These are phyloP conservation scores for Carpinus viminea DNA, from an alignment of 306 rosid species.

Conservation along the genomic window DNA sequence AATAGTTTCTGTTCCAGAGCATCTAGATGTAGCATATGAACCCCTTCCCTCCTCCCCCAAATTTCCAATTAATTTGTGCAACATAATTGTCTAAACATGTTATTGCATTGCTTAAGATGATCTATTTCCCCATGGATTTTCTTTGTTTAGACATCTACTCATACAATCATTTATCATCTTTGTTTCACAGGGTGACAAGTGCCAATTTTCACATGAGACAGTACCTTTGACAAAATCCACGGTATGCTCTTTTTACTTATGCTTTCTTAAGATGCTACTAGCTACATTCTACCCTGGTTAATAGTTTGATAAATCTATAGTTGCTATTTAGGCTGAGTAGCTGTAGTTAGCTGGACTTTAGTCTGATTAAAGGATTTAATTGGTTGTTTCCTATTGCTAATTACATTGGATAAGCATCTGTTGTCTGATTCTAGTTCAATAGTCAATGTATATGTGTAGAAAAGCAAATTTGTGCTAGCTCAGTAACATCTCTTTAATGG, in stretches of 20 bases:
- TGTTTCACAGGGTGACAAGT: slow-evolving; percentile 74
- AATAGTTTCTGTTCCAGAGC: not conserved
- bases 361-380: not conserved
- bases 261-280: not conserved
- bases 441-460: not conserved
- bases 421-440: not conserved
- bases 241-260: slow-evolving; percentile 41
- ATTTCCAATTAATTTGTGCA: not conserved
- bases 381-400: not conserved
- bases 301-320: not conserved
- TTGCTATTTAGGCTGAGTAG: not conserved
- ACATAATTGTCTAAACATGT: not conserved
- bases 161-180: slow-evolving; percentile 8
- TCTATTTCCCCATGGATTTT: slow-evolving; percentile 11
- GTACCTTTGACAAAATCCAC: slow-evolving; percentile 73
- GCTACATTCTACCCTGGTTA: not conserved
- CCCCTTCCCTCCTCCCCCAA: not conserved
- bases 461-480: not conserved
- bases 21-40: no score
- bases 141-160: slow-evolving; percentile 12
- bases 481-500: slow-evolving; percentile 6
- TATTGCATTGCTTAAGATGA: not conserved
- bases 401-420: not conserved
- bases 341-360: not conserved
- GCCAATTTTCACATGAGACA: slow-evolving; percentile 79